phyloP scores from a whole-genome alignment of 306 rosid genomes.

The Cucumis cinereus region DNA sequence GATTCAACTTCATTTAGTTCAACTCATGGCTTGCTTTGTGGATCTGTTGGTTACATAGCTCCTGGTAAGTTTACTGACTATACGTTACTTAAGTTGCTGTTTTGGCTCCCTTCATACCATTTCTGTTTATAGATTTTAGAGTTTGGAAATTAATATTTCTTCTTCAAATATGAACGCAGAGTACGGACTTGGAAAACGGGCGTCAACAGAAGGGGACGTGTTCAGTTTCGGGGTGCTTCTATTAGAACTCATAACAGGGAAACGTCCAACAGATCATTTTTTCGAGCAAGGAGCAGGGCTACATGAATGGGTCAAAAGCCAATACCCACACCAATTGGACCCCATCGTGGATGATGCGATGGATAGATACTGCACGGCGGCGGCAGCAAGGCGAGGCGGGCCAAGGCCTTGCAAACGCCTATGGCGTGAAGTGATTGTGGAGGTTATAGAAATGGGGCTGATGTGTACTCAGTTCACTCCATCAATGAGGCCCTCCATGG shows the following conservation, averaged over 20 bases:
- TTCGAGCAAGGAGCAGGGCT: constrained; percentile 58
- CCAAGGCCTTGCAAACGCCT: constrained; percentile 14
- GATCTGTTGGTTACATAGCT: constrained; percentile 85
- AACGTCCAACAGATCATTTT: constrained; percentile 60
- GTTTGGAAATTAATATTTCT: no score
- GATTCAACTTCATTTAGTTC: constrained; percentile 45
- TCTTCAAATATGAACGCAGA: constrained; percentile 24
- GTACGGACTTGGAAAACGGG: constrained; percentile 69
- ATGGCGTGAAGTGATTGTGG: constrained; percentile 42
- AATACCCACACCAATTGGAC: constrained; percentile 39
- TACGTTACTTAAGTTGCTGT: no score
- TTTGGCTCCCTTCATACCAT: no score
- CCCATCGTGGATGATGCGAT: constrained; percentile 42
- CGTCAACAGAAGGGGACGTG: constrained; percentile 71
- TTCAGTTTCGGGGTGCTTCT: constrained; percentile 72
- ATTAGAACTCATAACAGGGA: constrained; percentile 60
- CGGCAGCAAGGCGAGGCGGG: background rate
- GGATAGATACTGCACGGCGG: constrained; percentile 24
- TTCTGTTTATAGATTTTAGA: no score
- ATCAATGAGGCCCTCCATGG: constrained; percentile 72
- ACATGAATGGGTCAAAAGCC: constrained; percentile 73
- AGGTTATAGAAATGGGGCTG: constrained; percentile 68
- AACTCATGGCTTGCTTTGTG: constrained; percentile 64
- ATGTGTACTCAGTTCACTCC: constrained; percentile 66
- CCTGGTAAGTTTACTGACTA: constrained; percentile 44